Conservation (phyloP, 23 red algal species). For the Pyropia haitanensis region DNA sequence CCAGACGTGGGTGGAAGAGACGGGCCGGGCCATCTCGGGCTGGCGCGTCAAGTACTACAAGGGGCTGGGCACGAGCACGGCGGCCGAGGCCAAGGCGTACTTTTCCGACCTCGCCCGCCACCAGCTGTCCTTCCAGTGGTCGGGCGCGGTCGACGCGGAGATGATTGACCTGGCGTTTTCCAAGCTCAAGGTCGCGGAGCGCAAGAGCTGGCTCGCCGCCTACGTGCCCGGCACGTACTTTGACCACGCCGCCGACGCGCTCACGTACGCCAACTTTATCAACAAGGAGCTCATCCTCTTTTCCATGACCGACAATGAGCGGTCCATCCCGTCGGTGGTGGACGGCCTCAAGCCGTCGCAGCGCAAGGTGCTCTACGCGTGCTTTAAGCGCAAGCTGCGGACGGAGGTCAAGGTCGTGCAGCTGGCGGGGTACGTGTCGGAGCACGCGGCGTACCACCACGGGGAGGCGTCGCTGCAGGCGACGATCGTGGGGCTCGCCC, state of each 20-base stretch:
- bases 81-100: slow-evolving; percentile 75
- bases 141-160: slow-evolving; percentile 18
- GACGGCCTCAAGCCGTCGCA: slow-evolving; percentile 96
- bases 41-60: slow-evolving; percentile 99
- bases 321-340: slow-evolving; percentile 84
- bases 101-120: slow-evolving; percentile 81
- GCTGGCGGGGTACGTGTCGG: slow-evolving; percentile 90
- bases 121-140: slow-evolving; percentile 44
- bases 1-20: slow-evolving; percentile 34
- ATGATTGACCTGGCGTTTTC: slow-evolving; percentile 93
- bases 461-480: slow-evolving; percentile 82
- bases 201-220: slow-evolving; percentile 70
- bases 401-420: slow-evolving; percentile 94
- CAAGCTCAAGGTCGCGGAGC: slow-evolving; percentile 65
- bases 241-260: slow-evolving; percentile 54
- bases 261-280: slow-evolving; percentile 83
- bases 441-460: slow-evolving; percentile 95
- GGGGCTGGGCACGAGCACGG: slow-evolving; percentile 83
- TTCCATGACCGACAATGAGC: slow-evolving; percentile 83
- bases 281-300: slow-evolving; percentile 95
- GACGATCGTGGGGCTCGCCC: slow-evolving; percentile 86
- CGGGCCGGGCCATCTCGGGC: slow-evolving; percentile 17
- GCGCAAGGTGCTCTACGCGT: slow-evolving; percentile 90
- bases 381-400: slow-evolving; percentile 73
- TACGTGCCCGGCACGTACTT: slow-evolving; percentile 70